phyloP scores from a whole-genome alignment of 331 rosid genomes.

The Phaseolus coccineus region DNA sequence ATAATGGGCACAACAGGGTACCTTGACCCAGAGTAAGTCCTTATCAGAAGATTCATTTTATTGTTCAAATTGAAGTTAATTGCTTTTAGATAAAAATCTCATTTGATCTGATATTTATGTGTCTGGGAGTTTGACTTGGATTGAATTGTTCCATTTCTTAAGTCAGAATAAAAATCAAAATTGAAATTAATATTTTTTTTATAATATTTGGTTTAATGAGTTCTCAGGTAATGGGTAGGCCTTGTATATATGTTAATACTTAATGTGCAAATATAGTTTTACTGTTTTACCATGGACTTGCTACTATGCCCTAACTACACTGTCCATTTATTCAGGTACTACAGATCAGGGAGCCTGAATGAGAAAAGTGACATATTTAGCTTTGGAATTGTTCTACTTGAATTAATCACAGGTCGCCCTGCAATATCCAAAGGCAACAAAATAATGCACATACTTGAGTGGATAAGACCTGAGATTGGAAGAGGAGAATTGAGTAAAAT shows the following conservation, averaged over 20 bases:
- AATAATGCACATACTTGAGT: constrained; percentile 54
- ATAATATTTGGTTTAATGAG: no score
- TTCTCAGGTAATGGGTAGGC: no score
- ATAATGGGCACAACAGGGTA: constrained; percentile 83
- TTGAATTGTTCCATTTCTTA: no score
- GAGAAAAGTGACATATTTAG: constrained; percentile 76
- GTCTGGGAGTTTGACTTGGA: no score
- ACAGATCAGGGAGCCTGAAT: constrained; percentile 48
- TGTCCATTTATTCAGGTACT: constrained; percentile 53
- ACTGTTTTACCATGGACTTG: neutral
- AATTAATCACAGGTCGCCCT: constrained; percentile 65
- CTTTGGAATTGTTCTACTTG: constrained; percentile 67
- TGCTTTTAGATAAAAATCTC: neutral
- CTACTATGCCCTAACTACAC: neutral
- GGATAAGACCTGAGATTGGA: constrained; percentile 54
- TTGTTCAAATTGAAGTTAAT: neutral
- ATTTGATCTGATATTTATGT: neutral
- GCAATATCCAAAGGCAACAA: constrained; percentile 57
- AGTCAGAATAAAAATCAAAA: no score
- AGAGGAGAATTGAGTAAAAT: constrained; percentile 45
- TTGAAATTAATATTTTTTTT: no score
- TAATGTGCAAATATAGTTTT: no score
- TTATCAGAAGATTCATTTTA: constrained; percentile 1
- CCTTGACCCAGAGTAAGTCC: constrained; percentile 78
- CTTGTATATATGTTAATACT: neutral